These are phyloP conservation scores for Nicotiana obtusifolia DNA, from an alignment of 257 asterid genomes.

Conservation along the genomic window DNA sequence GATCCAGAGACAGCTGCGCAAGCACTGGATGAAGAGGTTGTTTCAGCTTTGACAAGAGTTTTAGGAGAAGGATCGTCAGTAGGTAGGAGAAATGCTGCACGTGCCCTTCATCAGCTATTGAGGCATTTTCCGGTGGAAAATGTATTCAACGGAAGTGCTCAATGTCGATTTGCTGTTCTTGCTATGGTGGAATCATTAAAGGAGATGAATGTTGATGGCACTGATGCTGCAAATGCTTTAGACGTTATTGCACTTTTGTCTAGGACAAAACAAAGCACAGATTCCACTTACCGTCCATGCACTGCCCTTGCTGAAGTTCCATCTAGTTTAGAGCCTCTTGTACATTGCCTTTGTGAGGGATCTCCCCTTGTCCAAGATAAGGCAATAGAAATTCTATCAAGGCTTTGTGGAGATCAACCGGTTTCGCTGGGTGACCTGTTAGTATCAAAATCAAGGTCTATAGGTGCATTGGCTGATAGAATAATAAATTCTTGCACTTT, in stretches of 20 bases:
- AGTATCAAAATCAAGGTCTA: conserved; percentile 42
- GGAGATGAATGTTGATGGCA: conserved; percentile 53
- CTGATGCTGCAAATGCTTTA: conserved; percentile 51
- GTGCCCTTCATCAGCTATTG: conserved; percentile 70
- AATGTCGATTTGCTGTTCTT: conserved; percentile 57
- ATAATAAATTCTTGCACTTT: conserved; percentile 55
- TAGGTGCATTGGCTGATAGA: conserved; percentile 62
- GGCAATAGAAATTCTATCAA: conserved; percentile 61
- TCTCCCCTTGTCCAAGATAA: conserved; percentile 56
- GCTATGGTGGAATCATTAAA: conserved; percentile 61
- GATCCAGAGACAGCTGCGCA: conserved; percentile 69
- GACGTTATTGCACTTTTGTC: conserved; percentile 50
- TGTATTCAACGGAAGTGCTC: conserved; percentile 52
- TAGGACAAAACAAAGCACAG: conserved; percentile 46
- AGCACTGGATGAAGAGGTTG: conserved; percentile 74
- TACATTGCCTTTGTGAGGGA: conserved; percentile 65
- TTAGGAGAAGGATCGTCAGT: conserved; percentile 67
- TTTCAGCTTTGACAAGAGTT: conserved; percentile 65
- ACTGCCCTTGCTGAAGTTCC: conserved; percentile 55
- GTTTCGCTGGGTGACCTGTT: conserved; percentile 44
- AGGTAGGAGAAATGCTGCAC: conserved; percentile 71
- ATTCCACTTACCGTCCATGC: conserved; percentile 37
- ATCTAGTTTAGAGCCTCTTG: conserved; percentile 57
- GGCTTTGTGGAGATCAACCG: conserved; percentile 65
- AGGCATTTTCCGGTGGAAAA: conserved; percentile 61